These are phyloP conservation scores for Akebia trifoliata DNA, from an alignment of 164 flowering plant species.

Conservation along the genomic window DNA sequence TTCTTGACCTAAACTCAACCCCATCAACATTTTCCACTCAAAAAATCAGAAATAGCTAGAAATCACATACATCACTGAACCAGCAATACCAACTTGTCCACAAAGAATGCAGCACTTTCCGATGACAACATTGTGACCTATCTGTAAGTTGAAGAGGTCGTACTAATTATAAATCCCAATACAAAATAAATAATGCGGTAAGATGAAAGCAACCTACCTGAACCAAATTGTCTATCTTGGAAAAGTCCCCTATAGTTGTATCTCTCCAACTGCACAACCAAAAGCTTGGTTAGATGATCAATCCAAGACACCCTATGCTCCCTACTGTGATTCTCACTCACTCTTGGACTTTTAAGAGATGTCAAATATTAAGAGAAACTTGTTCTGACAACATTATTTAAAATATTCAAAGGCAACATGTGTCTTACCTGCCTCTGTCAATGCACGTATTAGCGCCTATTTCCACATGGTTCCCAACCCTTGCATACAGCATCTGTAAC, in stretches of 20 bases:
- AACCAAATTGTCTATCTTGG: conserved; percentile 89
- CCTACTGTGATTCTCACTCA: too few species aligned
- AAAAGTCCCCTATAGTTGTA: conserved; percentile 66
- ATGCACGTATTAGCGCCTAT: conserved; percentile 91
- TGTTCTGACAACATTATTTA: too few species aligned
- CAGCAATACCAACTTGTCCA: conserved; percentile 97
- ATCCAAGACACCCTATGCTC: neutral
- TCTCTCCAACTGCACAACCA: conserved; percentile 90
- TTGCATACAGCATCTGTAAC: conserved; percentile 45
- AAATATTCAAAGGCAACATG: neutral
- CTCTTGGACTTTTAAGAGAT: too few species aligned
- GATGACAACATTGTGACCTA: conserved; percentile 85
- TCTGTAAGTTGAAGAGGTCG: conserved; percentile 39
- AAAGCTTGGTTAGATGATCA: conserved; percentile 6
- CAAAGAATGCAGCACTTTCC: conserved; percentile 84
- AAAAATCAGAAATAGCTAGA: neutral
- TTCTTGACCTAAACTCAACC: too few species aligned
- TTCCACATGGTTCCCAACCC: conserved; percentile 74
- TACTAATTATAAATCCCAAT: neutral
- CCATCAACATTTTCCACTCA: too few species aligned
- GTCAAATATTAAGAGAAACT: too few species aligned
- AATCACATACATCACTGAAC: conserved; percentile 78
- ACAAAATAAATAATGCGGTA: neutral
- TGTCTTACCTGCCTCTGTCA: conserved; percentile 80
- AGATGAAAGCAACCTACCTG: conserved; percentile 47